A percentile compares a stretch with the other conserved stretches of the same genome.
Conservation (phyloP, 805 yeast species). For the Spathaspora arborariae region DNA sequence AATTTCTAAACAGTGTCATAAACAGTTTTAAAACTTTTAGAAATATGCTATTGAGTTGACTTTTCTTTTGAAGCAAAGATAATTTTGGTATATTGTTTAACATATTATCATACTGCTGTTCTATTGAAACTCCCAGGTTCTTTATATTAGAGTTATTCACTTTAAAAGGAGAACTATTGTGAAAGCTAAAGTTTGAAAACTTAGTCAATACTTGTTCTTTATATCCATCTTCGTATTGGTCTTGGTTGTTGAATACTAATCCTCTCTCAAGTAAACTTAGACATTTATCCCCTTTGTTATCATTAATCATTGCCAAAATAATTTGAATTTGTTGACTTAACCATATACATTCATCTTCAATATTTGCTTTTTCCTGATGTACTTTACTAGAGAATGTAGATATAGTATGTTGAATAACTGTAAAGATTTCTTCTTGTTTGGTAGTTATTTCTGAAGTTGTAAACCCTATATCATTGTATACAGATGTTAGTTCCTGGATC, state of each 20-base stretch:
- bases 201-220: conserved; percentile 21
- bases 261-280: conserved; percentile 24
- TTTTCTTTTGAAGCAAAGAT: conserved; percentile 28
- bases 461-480: conserved; percentile 54
- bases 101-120: conserved; percentile 23
- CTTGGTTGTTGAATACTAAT: conserved; percentile 25
- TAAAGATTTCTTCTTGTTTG: conserved; percentile 49
- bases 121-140: conserved; percentile 10
- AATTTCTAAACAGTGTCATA: conserved; percentile 25
- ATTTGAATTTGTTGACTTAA: conserved; percentile 39
- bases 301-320: conserved; percentile 38
- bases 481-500: conserved; percentile 37
- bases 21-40: conserved; percentile 32
- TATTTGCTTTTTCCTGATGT: conserved; percentile 34
- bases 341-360: conserved; percentile 44
- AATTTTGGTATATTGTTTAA: conserved; percentile 22
- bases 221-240: conserved; percentile 26
- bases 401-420: conserved; percentile 46
- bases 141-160: neutral
- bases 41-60: conserved; percentile 31
- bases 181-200: conserved; percentile 7
- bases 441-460: conserved; percentile 44
- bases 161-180: conserved; percentile 5
- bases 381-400: conserved; percentile 30
- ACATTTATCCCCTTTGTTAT: conserved; percentile 25